phyloP scores from a whole-genome alignment of 441 rosid genomes.

The Hypseocharis bilobata region DNA sequence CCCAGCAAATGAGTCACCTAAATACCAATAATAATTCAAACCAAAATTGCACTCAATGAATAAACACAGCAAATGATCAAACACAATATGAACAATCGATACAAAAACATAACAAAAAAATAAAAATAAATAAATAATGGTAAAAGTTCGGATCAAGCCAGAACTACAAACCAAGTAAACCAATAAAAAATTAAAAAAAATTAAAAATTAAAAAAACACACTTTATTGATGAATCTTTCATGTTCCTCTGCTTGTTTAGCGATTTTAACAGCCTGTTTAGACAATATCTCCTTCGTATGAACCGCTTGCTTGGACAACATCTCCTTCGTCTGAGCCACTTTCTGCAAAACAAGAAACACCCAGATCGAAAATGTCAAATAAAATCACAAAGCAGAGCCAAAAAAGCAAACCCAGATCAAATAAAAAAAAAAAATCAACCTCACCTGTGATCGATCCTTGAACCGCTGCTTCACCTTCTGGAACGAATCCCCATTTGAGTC shows the following conservation, averaged over 20 bases:
- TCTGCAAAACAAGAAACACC: constrained; percentile 28
- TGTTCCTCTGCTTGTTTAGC: constrained; percentile 92
- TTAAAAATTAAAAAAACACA: constrained; percentile 6
- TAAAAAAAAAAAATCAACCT: background rate
- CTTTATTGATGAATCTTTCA: constrained; percentile 76
- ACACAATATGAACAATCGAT: background rate
- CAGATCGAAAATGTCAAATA: constrained; percentile 19
- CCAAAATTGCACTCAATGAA: background rate
- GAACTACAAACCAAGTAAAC: background rate
- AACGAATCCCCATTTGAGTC: constrained; percentile 38
- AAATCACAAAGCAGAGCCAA: background rate
- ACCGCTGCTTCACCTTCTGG: constrained; percentile 33
- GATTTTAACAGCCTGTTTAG: constrained; percentile 85
- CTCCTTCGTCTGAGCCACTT: constrained; percentile 74
- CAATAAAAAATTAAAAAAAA: background rate
- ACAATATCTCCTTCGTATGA: constrained; percentile 64
- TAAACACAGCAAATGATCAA: background rate
- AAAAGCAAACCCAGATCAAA: background rate
- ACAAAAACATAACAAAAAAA: background rate
- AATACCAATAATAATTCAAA: background rate
- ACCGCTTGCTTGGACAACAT: constrained; percentile 63
- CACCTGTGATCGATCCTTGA: constrained; percentile 74
- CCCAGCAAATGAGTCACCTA: constrained; percentile 87
- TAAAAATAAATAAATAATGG: too few species aligned
- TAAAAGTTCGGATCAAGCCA: background rate